Evolutionary conservation across 148 eudicot species (phyloP).

Genomic region (Fallopia convolvulus): DNA sequence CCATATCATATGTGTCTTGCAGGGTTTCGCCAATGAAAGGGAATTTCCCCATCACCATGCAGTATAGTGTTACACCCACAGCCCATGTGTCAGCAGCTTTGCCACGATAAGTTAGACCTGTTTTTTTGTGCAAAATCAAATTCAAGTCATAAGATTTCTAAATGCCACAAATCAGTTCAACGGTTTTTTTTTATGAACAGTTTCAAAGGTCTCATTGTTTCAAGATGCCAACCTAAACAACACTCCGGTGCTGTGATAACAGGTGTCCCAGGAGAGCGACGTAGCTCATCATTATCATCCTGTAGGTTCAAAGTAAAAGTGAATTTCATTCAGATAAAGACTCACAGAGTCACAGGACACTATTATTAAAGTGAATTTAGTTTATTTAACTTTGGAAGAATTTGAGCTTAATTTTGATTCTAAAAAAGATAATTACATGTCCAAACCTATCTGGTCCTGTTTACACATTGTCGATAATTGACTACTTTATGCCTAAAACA

Average conservation of each 20-base stretch:
- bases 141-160: neutral
- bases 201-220: neutral
- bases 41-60: slow-evolving; percentile 68
- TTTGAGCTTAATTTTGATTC: neutral
- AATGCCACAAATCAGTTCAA: neutral
- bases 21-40: slow-evolving; percentile 96
- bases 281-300: slow-evolving; percentile 92
- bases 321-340: no score
- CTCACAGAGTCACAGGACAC: neutral
- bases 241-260: slow-evolving; percentile 98
- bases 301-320: slow-evolving; percentile 15
- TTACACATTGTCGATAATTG: neutral
- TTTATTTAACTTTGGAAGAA: neutral
- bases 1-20: slow-evolving; percentile 97
- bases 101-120: slow-evolving; percentile 78
- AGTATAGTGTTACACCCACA: slow-evolving; percentile 83
- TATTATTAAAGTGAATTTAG: neutral
- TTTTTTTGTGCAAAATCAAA: slow-evolving; percentile 10
- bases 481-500: neutral
- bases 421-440: neutral
- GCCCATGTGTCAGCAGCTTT: slow-evolving; percentile 98
- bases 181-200: neutral
- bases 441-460: neutral
- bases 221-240: slow-evolving; percentile 56
- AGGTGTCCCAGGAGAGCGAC: slow-evolving; percentile 98